Percentiles rank a stretch among this genome's conserved stretches.
These are phyloP conservation scores for Styphnolobium japonicum DNA, from an alignment of 306 rosid species.

Conservation along the genomic window DNA sequence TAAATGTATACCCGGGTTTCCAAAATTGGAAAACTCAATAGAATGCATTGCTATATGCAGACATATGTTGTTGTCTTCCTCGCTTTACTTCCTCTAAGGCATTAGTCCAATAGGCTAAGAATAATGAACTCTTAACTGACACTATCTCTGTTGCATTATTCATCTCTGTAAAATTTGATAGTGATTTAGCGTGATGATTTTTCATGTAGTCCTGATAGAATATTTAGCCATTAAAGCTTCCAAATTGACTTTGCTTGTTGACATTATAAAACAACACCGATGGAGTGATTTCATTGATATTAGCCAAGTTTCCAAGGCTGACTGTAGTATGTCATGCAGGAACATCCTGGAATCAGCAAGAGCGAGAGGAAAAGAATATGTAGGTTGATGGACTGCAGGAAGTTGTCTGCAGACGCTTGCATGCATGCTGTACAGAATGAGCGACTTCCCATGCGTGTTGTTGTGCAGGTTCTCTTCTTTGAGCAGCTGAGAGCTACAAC, in stretches of 20 bases:
- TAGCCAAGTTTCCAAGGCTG: not conserved
- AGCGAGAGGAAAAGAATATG: conserved; percentile 85
- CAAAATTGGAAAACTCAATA: not conserved
- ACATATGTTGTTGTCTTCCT: not conserved
- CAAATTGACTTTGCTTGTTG: not conserved
- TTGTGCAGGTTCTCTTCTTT: conserved; percentile 91
- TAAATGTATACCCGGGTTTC: not conserved
- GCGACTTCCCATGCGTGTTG: conserved; percentile 81
- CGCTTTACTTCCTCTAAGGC: not conserved
- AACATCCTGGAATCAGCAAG: conserved; percentile 85
- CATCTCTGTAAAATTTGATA: not conserved
- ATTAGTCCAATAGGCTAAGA: not conserved
- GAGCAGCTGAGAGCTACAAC: conserved; percentile 77
- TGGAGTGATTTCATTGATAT: not conserved
- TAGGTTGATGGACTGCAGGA: conserved; percentile 85
- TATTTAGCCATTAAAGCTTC: not conserved
- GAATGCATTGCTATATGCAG: not conserved
- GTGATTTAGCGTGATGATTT: not conserved
- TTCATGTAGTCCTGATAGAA: not conserved
- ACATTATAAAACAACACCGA: not conserved
- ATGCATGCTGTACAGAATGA: conserved; percentile 94
- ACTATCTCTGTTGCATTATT: not conserved
- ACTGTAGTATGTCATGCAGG: conserved; percentile 50
- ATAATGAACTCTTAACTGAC: not conserved
- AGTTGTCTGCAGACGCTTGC: conserved; percentile 85